phyloP scores from a whole-genome alignment of 352 stramenopile species.

The Phytophthora pinifolia region DNA sequence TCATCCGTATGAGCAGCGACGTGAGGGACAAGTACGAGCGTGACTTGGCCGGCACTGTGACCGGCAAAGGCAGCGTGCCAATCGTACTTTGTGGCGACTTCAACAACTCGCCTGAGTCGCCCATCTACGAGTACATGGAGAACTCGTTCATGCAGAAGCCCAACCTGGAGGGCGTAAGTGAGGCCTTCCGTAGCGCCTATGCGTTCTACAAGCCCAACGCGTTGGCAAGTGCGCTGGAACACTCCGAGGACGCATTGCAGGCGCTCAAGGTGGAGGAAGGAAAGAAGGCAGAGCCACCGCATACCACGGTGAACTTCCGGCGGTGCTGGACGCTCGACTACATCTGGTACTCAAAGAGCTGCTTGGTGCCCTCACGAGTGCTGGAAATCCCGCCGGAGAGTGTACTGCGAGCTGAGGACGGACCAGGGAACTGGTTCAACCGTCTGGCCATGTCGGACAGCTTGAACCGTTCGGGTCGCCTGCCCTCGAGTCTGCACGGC shows the following conservation, averaged over 20 bases:
- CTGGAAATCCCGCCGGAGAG: slow-evolving; percentile 78
- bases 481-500: slow-evolving; percentile 61
- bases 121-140: slow-evolving; percentile 89
- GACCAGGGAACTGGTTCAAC: slow-evolving; percentile 78
- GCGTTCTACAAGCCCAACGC: slow-evolving; percentile 63
- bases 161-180: slow-evolving; percentile 68
- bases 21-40: slow-evolving; percentile 82
- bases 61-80: slow-evolving; percentile 53
- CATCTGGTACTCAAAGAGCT: slow-evolving; percentile 83
- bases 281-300: slow-evolving; percentile 69
- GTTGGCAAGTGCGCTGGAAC: slow-evolving; percentile 31
- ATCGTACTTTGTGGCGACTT: slow-evolving; percentile 87
- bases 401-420: slow-evolving; percentile 68
- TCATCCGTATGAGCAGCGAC: slow-evolving; percentile 78
- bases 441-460: slow-evolving; percentile 67
- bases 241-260: slow-evolving; percentile 25
- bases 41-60: slow-evolving; percentile 53
- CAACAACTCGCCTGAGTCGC: slow-evolving; percentile 85
- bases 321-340: slow-evolving; percentile 91
- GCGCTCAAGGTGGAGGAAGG: slow-evolving; percentile 36
- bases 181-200: slow-evolving; percentile 78
- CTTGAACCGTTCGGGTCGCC: slow-evolving; percentile 59
- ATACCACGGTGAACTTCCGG: slow-evolving; percentile 87
- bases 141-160: slow-evolving; percentile 86
- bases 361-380: slow-evolving; percentile 56